phyloP scores from a whole-genome alignment of 352 stramenopile species.

The Phytophthora sp. region DNA sequence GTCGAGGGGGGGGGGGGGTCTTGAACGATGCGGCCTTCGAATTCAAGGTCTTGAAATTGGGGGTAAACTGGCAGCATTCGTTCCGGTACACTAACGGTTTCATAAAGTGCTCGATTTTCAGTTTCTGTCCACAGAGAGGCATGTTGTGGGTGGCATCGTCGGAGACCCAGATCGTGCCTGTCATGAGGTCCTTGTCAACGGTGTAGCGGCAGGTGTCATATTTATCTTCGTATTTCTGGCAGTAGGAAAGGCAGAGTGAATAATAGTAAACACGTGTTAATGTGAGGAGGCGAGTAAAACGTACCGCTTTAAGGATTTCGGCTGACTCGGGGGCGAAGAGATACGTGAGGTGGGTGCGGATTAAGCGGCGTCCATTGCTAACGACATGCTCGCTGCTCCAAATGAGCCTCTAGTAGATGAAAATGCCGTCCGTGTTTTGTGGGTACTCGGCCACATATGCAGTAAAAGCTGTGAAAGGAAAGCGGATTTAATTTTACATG shows the following conservation, averaged over 20 bases:
- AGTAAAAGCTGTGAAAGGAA: too few relatives aligned
- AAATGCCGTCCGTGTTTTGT: not conserved
- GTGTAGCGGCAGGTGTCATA: not conserved
- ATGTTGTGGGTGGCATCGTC: not conserved
- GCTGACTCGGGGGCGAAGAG: not conserved
- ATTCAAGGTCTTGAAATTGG: too few relatives aligned
- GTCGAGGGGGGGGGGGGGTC: too few relatives aligned
- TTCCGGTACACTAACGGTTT: not conserved
- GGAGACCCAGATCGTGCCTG: not conserved
- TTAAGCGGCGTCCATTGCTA: not conserved
- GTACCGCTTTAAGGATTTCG: not conserved
- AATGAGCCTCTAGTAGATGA: conserved; percentile 4
- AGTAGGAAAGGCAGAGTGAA: too few relatives aligned
- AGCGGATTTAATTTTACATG: too few relatives aligned
- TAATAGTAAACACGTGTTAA: too few relatives aligned
- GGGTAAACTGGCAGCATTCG: too few relatives aligned
- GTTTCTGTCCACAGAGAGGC: not conserved
- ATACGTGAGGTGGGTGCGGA: not conserved
- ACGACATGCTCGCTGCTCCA: not conserved
- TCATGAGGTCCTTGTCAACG: not conserved
- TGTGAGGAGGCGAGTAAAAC: too few relatives aligned
- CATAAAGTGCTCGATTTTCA: not conserved
- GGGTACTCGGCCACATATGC: conserved; percentile 2
- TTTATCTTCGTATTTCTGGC: not conserved
- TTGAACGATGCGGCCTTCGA: too few relatives aligned